Evolutionary conservation across 2,329 filamentous ascomycete genomes (phyloP).

Genomic region (Neobulgaria alba): DNA sequence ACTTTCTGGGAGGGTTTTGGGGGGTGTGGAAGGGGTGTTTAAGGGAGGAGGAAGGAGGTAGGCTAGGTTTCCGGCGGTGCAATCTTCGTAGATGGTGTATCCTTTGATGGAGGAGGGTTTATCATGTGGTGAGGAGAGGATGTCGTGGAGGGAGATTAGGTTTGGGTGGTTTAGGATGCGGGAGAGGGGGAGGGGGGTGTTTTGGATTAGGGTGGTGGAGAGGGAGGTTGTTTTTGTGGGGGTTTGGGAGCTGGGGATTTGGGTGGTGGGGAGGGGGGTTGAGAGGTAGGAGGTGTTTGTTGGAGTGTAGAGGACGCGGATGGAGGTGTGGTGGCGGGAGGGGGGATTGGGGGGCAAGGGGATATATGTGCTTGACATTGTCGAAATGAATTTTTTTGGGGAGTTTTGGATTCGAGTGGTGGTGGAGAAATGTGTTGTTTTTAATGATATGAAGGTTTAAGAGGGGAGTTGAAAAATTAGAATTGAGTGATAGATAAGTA

Average conservation of each 20-base stretch:
- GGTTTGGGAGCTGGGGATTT: slow-evolving; percentile 2
- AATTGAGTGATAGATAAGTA: background rate
- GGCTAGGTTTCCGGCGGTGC: slow-evolving; percentile 41
- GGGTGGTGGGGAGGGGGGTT: slow-evolving; percentile 8
- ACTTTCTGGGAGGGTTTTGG: slow-evolving; percentile 37
- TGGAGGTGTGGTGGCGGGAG: slow-evolving; percentile 10
- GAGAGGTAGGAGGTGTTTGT: slow-evolving; percentile 21
- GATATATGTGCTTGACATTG: slow-evolving; percentile 7
- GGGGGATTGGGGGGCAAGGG: slow-evolving; percentile 13
- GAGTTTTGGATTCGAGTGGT: background rate
- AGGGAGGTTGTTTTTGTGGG: slow-evolving; percentile 11
- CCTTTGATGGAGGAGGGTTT: slow-evolving; percentile 7
- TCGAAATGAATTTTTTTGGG: background rate
- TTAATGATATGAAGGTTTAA: background rate
- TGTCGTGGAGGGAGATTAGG: slow-evolving; percentile 24
- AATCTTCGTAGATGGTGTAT: slow-evolving; percentile 43
- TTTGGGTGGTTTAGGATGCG: slow-evolving; percentile 27
- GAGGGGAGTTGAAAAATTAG: background rate
- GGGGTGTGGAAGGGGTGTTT: slow-evolving; percentile 15
- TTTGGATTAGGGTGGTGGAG: slow-evolving; percentile 16
- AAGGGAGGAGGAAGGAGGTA: slow-evolving; percentile 30
- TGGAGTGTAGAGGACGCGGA: slow-evolving; percentile 17
- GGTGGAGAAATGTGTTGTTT: background rate
- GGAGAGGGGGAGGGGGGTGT: slow-evolving; percentile 16
- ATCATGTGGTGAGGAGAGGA: slow-evolving; percentile 9